Percentiles rank a stretch among this genome's conserved stretches.
Conservation (phyloP, 768 basidiomycete genomes). For the Calocybe cyanea region DNA sequence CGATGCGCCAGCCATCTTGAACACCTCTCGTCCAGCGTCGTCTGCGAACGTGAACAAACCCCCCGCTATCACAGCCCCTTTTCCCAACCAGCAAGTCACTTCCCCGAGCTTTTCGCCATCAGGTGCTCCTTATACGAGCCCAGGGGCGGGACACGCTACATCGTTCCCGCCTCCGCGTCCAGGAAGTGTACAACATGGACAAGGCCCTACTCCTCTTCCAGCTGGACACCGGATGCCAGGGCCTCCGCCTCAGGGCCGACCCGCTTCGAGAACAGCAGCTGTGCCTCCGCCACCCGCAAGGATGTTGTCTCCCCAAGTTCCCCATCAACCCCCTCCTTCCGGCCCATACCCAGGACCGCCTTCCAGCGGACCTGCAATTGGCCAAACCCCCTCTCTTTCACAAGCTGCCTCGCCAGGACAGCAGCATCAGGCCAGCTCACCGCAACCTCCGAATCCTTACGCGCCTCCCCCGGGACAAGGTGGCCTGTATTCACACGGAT, state of each 20-base stretch:
- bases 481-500: constrained; percentile 23
- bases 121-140: constrained; percentile 43
- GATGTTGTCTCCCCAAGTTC: constrained; percentile 45
- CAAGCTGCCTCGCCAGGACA: constrained; percentile 22
- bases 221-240: constrained; percentile 31
- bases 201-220: constrained; percentile 38
- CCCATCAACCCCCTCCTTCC: constrained; percentile 38
- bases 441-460: constrained; percentile 35
- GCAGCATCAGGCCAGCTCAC: constrained; percentile 18
- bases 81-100: constrained; percentile 59
- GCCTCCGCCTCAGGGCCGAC: constrained; percentile 29
- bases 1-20: constrained; percentile 64
- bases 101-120: constrained; percentile 40
- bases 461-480: constrained; percentile 25
- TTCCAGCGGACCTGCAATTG: constrained; percentile 33
- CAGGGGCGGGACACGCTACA: constrained; percentile 40
- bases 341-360: constrained; percentile 50
- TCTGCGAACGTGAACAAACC: constrained; percentile 49
- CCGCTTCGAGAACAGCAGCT: constrained; percentile 20
- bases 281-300: constrained; percentile 33
- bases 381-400: constrained; percentile 42
- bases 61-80: constrained; percentile 79
- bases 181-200: constrained; percentile 49
- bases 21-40: constrained; percentile 49
- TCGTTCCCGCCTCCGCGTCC: constrained; percentile 62